Evolutionary conservation across 1,139 yeast species (phyloP), one percentile per base, ranked within the genome.

Genomic region (Pichia sp.): DNA sequence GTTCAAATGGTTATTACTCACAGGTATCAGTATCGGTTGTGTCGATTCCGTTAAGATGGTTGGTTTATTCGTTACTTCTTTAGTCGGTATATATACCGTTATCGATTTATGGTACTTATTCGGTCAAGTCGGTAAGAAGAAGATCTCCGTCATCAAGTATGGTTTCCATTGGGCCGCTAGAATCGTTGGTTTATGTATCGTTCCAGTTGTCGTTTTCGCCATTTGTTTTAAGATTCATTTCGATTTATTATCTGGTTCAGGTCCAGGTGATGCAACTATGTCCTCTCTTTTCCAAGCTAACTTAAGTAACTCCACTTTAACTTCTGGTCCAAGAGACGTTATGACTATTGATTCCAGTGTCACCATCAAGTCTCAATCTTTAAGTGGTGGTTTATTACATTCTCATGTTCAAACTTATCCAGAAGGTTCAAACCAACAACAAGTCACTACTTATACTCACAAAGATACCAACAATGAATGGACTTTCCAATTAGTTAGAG

Each of bases 211-310:
- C 5, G 83, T 85, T 30, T 85, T 84, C 62, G 66, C 85, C 63
- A 62, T 81, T 50, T 76, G 80, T 48, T 85, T 85, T 72, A 85
- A 84, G 61, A 70, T 85, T 51, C 95, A 85, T 66, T 85, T 85
- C 62, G 89, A 81, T 55, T 70, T 85, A 50, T 73, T 85, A 57
- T 79, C 79, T 57, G 84, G 82, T 56, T 72, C 87, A 14, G 95
- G 99, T 54, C 82, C 97, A 18, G 99, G 99, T 55, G 98, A 93
- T 66, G 94, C 96, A 42, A 86, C 86, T 61, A 94, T 94, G 99
- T 87, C 96, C 17, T 89, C 98, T 0, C 74, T 94, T 56, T 93
- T 93, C 79, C 99, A 93, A 71, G 99, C 99, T 46, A 87, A 89
- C 65, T 76, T 93, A 61, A 69, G 73, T 39, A 96, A 96, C 34